phyloP scores from a whole-genome alignment of 1,284 basidiomycete genomes.

The Xanthoconium separans region DNA sequence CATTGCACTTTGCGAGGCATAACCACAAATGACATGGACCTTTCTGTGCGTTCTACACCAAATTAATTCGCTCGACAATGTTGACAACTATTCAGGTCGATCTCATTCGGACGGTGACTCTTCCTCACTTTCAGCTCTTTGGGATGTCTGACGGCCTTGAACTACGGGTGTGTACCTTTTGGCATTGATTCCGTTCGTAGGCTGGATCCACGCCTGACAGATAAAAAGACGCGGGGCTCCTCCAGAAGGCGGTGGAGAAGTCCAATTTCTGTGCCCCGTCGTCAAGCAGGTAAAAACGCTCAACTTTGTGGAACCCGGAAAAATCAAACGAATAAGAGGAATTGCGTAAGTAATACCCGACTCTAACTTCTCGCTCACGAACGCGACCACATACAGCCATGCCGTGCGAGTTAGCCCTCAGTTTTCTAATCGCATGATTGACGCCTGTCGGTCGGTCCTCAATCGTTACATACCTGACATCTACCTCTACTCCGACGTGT shows the following conservation, averaged over 20 bases:
- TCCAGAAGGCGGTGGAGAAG: constrained; percentile 90
- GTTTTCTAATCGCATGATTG: constrained; percentile 97
- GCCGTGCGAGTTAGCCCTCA: constrained; percentile 95
- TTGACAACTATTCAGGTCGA: constrained; percentile 57
- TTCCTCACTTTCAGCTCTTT: constrained; percentile 91
- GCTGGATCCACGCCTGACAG: constrained; percentile 37
- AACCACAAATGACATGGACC: constrained; percentile 86
- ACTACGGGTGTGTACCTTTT: constrained; percentile 55
- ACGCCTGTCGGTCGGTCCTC: constrained; percentile 85
- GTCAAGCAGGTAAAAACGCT: constrained; percentile 89
- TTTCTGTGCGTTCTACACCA: constrained; percentile 61
- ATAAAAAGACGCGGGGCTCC: constrained; percentile 93
- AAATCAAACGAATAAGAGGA: constrained; percentile 92
- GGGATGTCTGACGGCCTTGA: constrained; percentile 87
- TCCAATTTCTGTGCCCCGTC: constrained; percentile 90
- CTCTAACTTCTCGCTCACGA: constrained; percentile 1
- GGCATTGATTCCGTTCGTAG: neutral
- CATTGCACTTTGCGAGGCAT: constrained; percentile 84
- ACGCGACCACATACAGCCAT: constrained; percentile 52
- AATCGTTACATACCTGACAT: constrained; percentile 98
- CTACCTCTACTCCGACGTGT: constrained; percentile 97
- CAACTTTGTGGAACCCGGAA: constrained; percentile 89
- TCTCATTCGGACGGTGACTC: constrained; percentile 86
- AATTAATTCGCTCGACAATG: neutral
- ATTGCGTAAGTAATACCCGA: constrained; percentile 69